phyloP scores from a whole-genome alignment of 163 green algal species.

The Volvox carteri region DNA sequence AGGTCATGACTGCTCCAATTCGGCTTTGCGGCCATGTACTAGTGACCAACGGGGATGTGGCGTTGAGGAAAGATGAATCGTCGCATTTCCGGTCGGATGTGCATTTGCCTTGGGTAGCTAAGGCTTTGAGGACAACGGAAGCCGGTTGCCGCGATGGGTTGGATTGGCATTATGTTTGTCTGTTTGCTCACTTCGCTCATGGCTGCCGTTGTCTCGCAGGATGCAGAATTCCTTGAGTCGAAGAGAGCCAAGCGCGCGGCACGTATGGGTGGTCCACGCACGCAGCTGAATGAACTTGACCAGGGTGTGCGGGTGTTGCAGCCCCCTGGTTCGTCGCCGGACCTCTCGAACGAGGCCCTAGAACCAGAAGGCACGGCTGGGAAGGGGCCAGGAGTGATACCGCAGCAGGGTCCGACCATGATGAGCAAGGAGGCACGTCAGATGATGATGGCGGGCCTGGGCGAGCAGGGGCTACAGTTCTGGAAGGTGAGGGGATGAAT shows the following conservation, averaged over 20 bases:
- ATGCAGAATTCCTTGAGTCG: constrained; percentile 85
- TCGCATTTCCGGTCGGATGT: too few species aligned
- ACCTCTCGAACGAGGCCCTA: constrained; percentile 37
- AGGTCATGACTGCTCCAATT: not conserved
- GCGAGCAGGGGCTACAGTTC: constrained; percentile 67
- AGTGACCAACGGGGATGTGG: too few species aligned
- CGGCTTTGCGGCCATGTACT: too few species aligned
- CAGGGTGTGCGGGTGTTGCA: constrained; percentile 32
- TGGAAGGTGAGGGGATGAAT: constrained; percentile 77
- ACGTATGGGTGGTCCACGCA: not conserved
- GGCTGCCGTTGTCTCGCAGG: constrained; percentile 72
- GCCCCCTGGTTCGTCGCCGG: not conserved
- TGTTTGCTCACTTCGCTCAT: too few species aligned
- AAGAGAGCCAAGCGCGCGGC: constrained; percentile 71
- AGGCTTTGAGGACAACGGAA: too few species aligned
- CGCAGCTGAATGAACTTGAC: constrained; percentile 44
- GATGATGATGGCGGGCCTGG: constrained; percentile 84
- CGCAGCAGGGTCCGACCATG: constrained; percentile 83
- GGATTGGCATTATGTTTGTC: too few species aligned
- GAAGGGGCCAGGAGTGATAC: not conserved
- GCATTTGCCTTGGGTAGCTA: too few species aligned
- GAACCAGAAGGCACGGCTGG: constrained; percentile 55
- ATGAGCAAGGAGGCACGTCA: constrained; percentile 84
- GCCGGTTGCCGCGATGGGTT: too few species aligned
- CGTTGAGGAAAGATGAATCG: too few species aligned